Evolutionary conservation across 768 basidiomycete genomes (phyloP), one percentile per base, ranked within the genome.

Genomic region (Sarcomyxa edulis): DNA sequence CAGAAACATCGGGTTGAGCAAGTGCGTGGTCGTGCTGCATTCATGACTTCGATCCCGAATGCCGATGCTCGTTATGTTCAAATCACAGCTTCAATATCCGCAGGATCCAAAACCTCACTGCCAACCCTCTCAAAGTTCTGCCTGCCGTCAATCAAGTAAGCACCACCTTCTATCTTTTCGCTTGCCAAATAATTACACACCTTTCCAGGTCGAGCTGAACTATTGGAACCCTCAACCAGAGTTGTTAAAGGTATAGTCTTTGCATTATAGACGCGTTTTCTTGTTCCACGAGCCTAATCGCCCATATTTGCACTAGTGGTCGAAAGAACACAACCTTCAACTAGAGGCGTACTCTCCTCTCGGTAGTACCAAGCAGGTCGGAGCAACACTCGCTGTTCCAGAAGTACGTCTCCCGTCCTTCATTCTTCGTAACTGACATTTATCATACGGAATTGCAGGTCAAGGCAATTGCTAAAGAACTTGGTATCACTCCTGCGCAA

Each of bases 1-100:
- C 29, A 72, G 72, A 53, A 83, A 87, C 48, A 91, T 91, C 38
- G 89, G 89, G 29, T 66, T 91, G 29, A 85, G 83, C 82, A 92
- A 92, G 82, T 82, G 42, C 43, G 71, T 45, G 8, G n/a, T 6
- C 7, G 34, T 38, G 6, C 29, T 41, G 22, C 19, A 43, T 16
- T 22, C 18, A 25, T 27, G 24, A 28, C 34, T 10, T 19, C 37
- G 9, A 19, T 28, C 25, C 1, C 40, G 16, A 18, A n/a, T 37
- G 57, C 42, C 18, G 15, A 19, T 29, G 4, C 12, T 19, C 19
- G 3, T n/a, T n/a, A n/a, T n/a, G n/a, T n/a, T n/a, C n/a, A n/a
- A n/a, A n/a, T n/a, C n/a, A n/a, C 40, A 76, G 71, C 56, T 85
- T 85, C 62, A 84, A 81, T 53, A 68, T 81, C 41, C 68, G 20